phyloP scores from a whole-genome alignment of 352 stramenopile genomes.

The Albugo candida region DNA sequence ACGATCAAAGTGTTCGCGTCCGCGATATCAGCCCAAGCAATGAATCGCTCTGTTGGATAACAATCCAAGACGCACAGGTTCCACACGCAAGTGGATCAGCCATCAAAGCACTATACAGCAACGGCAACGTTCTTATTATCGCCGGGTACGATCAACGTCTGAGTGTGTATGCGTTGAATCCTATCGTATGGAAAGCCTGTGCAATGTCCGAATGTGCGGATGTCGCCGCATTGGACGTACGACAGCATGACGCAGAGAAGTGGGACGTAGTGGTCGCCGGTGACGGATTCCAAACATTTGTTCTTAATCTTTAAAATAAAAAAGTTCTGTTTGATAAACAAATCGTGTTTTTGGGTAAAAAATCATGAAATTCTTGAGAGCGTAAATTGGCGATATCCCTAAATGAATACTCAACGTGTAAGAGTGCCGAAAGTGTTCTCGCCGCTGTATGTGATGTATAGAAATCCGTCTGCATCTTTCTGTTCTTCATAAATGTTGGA shows the following conservation, averaged over 20 bases:
- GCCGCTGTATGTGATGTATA: constrained; percentile 99
- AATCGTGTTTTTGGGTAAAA: too few relatives aligned
- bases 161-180: constrained; percentile 25
- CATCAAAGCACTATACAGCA: constrained; percentile 42
- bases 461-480: constrained; percentile 96
- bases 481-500: constrained; percentile 99
- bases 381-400: too few relatives aligned
- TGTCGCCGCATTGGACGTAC: constrained; percentile 42
- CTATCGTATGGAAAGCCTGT: constrained; percentile 29
- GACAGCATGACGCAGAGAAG: constrained; percentile 1
- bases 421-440: constrained; percentile 94
- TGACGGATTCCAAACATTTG: constrained; percentile 50
- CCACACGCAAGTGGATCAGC: constrained; percentile 65
- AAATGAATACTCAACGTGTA: too few relatives aligned
- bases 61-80: constrained; percentile 13
- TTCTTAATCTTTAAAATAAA: constrained; percentile 13
- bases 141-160: constrained; percentile 76
- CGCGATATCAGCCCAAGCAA: constrained; percentile 17
- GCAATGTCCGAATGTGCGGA: constrained; percentile 65
- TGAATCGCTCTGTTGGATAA: constrained; percentile 4
- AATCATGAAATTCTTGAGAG: too few relatives aligned
- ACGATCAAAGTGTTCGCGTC: constrained; percentile 54
- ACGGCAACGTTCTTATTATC: constrained; percentile 24
- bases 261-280: constrained; percentile 39
- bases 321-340: not conserved